Percentiles rank a stretch among this genome's conserved stretches.
These are phyloP conservation scores for Isatis tinctoria DNA, from an alignment of 345 rosid species.

Conservation along the genomic window DNA sequence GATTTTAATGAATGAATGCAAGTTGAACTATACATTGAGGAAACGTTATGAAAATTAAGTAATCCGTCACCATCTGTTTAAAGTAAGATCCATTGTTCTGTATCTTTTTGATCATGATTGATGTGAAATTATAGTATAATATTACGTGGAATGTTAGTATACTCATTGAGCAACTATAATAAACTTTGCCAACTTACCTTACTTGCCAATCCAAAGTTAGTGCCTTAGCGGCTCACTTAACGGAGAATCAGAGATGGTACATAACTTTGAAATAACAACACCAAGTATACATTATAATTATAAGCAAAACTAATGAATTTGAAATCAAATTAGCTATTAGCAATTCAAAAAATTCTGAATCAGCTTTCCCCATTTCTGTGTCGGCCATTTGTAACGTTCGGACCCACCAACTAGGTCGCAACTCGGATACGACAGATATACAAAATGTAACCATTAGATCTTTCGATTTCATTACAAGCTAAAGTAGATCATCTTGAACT, in stretches of 20 bases:
- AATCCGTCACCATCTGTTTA: slow-evolving; percentile 10
- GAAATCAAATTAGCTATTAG: background rate
- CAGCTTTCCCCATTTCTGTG: slow-evolving; percentile 11
- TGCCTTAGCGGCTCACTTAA: background rate
- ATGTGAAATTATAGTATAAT: background rate
- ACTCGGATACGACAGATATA: background rate
- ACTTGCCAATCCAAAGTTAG: background rate
- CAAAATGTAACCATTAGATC: background rate
- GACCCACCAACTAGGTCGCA: slow-evolving; percentile 16
- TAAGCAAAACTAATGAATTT: background rate
- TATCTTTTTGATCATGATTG: slow-evolving; percentile 17
- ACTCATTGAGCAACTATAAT: background rate
- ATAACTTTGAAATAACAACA: background rate
- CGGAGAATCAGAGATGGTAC: background rate
- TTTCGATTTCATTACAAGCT: background rate
- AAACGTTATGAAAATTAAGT: background rate
- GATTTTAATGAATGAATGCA: background rate
- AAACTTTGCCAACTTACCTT: background rate
- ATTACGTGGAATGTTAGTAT: background rate
- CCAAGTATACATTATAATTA: background rate
- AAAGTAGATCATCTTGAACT: background rate
- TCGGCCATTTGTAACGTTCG: slow-evolving; percentile 25
- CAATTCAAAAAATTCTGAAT: background rate
- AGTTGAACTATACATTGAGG: background rate
- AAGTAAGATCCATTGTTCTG: slow-evolving; percentile 19